Percentiles rank a stretch among this genome's conserved stretches.
Conservation (phyloP, 768 basidiomycete species). For the Kwoniella botswanensis region DNA sequence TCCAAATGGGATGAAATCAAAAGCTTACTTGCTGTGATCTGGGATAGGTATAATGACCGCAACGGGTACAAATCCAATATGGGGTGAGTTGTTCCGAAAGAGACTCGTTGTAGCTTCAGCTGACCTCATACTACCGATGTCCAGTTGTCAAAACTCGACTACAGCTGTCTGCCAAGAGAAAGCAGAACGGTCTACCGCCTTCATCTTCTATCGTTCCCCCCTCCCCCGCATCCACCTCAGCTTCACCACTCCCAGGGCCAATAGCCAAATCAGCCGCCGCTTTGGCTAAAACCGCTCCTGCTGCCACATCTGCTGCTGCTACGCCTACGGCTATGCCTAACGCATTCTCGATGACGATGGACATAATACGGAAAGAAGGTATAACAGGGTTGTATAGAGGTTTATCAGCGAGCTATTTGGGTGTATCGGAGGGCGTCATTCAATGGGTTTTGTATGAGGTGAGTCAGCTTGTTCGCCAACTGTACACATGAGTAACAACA, state of each 20-base stretch:
- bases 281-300: conserved; percentile 19
- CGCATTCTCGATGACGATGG: conserved; percentile 62
- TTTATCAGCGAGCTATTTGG: conserved; percentile 89
- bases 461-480: conserved; percentile 18
- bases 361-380: conserved; percentile 81
- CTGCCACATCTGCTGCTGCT: conserved; percentile 21
- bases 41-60: conserved; percentile 74
- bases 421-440: conserved; percentile 93
- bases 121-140: neutral
- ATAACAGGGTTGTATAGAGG: conserved; percentile 91
- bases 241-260: conserved; percentile 32
- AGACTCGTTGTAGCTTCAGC: neutral
- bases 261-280: conserved; percentile 46
- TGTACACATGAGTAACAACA: neutral
- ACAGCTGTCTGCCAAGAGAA: conserved; percentile 66
- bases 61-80: conserved; percentile 94
- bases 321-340: conserved; percentile 27
- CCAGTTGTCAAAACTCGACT: conserved; percentile 91
- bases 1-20: neutral
- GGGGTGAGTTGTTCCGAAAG: conserved; percentile 60
- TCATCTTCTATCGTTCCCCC: conserved; percentile 50
- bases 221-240: conserved; percentile 27
- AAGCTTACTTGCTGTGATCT: neutral
- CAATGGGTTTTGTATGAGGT: conserved; percentile 95
- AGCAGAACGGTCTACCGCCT: conserved; percentile 21